A percentile compares a stretch with the other conserved stretches of the same genome.
phyloP scores from a whole-genome alignment of 2,329 filamentous ascomycete species.

The Xylariaceae sp. region DNA sequence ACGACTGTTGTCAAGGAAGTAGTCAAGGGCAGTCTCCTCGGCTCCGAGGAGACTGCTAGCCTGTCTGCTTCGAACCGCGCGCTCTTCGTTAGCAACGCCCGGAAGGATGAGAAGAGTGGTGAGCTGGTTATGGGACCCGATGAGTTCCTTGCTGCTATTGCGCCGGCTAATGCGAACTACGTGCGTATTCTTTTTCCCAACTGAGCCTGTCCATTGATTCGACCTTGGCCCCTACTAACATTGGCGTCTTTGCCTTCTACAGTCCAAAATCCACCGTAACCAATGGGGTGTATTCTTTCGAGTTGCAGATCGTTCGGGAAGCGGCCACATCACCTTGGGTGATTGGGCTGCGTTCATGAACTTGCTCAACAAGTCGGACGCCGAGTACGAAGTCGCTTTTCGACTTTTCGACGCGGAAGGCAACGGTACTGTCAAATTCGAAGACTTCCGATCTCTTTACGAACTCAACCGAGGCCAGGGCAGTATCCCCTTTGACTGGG shows the following conservation, averaged over 20 bases:
- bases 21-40: constrained; percentile 76
- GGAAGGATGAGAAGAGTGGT: constrained; percentile 67
- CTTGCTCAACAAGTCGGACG: constrained; percentile 86
- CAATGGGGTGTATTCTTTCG: constrained; percentile 92
- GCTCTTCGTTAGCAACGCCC: constrained; percentile 70
- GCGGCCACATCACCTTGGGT: constrained; percentile 67
- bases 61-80: constrained; percentile 70
- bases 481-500: constrained; percentile 92
- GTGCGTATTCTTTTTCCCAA: constrained; percentile 51
- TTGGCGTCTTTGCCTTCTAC: constrained; percentile 12
- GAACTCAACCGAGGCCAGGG: constrained; percentile 81
- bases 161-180: constrained; percentile 82
- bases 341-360: constrained; percentile 96
- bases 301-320: constrained; percentile 75
- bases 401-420: constrained; percentile 87
- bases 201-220: background rate
- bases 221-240: background rate
- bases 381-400: constrained; percentile 98
- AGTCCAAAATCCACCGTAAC: constrained; percentile 96
- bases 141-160: constrained; percentile 88
- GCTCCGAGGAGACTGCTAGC: constrained; percentile 51
- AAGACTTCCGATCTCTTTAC: constrained; percentile 79
- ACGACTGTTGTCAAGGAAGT: constrained; percentile 58
- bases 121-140: constrained; percentile 76
- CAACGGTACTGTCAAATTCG: constrained; percentile 80